These are phyloP conservation scores for Jamesozyma piceae DNA, from an alignment of 805 yeast species.

Conservation along the genomic window DNA sequence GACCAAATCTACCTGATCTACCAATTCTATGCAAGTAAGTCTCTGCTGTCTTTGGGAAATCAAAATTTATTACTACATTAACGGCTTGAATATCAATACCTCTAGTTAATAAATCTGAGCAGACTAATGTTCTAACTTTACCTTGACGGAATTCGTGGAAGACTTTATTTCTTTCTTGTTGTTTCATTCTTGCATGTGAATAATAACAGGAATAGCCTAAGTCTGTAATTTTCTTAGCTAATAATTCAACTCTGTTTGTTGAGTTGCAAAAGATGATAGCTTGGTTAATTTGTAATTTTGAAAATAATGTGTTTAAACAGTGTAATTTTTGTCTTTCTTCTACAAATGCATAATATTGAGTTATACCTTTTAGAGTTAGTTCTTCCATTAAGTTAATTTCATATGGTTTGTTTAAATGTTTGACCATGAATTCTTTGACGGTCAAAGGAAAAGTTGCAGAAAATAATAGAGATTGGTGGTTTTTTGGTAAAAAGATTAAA, in stretches of 20 bases:
- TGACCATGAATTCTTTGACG: constrained; percentile 86
- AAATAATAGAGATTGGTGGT: constrained; percentile 77
- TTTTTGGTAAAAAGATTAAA: constrained; percentile 66
- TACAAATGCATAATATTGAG: constrained; percentile 96
- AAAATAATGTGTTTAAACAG: constrained; percentile 88
- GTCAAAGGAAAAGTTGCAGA: constrained; percentile 95
- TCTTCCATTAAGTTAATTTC: constrained; percentile 98
- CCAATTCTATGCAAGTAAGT: constrained; percentile 97
- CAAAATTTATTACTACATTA: constrained; percentile 94
- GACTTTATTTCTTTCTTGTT: constrained; percentile 91
- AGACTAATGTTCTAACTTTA: constrained; percentile 90
- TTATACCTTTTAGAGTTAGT: constrained; percentile 88
- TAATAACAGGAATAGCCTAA: constrained; percentile 93
- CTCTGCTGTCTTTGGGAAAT: constrained; percentile 96
- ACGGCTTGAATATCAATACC: constrained; percentile 99
- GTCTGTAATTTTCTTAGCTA: constrained; percentile 93
- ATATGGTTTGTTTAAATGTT: constrained; percentile 81
- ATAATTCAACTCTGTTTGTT: constrained; percentile 87
- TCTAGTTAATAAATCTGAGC: constrained; percentile 92
- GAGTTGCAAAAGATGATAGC: constrained; percentile 96
- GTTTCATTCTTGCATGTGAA: constrained; percentile 96
- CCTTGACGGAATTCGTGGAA: constrained; percentile 99
- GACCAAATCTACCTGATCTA: constrained; percentile 98
- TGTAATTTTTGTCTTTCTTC: constrained; percentile 94
- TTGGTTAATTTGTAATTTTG: constrained; percentile 91